Evolutionary conservation across 805 yeast species (phyloP).

Genomic region (Schwanniomyces polymorphus): DNA sequence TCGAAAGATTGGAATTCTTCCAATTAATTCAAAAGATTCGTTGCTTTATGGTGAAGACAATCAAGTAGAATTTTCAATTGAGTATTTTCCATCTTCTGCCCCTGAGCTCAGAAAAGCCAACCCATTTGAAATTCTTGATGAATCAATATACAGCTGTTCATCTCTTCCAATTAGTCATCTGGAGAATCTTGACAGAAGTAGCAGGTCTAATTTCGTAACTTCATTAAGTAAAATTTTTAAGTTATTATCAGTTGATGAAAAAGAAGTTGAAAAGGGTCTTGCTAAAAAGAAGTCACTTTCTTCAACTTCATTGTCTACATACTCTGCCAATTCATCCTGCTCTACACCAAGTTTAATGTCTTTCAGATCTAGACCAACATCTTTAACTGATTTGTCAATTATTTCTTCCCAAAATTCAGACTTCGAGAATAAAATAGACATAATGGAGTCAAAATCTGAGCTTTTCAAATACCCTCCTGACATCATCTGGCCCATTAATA

Average conservation of each 20-base stretch:
- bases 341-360: constrained; percentile 41
- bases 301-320: constrained; percentile 35
- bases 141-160: constrained; percentile 52
- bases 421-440: constrained; percentile 15
- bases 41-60: constrained; percentile 13
- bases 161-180: constrained; percentile 15
- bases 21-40: constrained; percentile 26
- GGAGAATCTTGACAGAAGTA: constrained; percentile 3
- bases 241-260: constrained; percentile 30
- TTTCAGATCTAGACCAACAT: constrained; percentile 34
- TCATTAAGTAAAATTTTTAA: constrained; percentile 38
- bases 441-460: constrained; percentile 27
- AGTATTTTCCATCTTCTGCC: constrained; percentile 18
- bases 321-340: constrained; percentile 30
- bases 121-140: constrained; percentile 66
- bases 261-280: neutral
- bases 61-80: constrained; percentile 5
- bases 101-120: constrained; percentile 50
- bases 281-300: constrained; percentile 31
- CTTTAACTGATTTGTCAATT: constrained; percentile 33
- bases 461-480: constrained; percentile 45
- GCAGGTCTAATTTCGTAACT: constrained; percentile 23
- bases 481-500: constrained; percentile 44
- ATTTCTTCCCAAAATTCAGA: constrained; percentile 32
- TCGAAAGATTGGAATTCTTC: constrained; percentile 47